Evolutionary conservation across 352 stramenopile genomes (phyloP).

Genomic region (Phytophthora pseudosyringae): DNA sequence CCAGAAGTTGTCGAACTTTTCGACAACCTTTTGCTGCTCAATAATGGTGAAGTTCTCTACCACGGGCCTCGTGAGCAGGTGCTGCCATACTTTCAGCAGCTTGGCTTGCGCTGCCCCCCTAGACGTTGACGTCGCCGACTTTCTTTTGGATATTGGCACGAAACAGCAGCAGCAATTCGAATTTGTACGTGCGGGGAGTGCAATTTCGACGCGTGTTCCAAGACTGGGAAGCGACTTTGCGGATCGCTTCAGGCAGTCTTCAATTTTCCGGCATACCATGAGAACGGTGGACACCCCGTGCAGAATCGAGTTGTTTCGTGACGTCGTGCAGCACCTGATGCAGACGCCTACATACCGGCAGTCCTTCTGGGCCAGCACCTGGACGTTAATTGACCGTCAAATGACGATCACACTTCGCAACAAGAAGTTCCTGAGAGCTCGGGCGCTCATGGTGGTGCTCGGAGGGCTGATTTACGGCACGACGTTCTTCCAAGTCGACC

Average conservation of each 20-base stretch:
- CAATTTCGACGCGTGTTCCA: background rate
- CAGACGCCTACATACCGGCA: constrained; percentile 2
- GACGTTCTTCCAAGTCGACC: constrained; percentile 3
- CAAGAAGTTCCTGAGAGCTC: constrained; percentile 1
- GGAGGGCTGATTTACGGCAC: constrained; percentile 9
- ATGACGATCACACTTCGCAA: constrained; percentile 4
- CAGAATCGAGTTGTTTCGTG: background rate
- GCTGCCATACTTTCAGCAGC: constrained; percentile 34
- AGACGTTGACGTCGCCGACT: constrained; percentile 36
- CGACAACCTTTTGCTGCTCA: constrained; percentile 45
- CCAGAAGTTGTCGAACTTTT: constrained; percentile 92
- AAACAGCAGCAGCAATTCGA: constrained; percentile 26
- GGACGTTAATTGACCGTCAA: background rate
- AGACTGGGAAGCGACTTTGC: constrained; percentile 2
- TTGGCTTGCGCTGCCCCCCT: constrained; percentile 37
- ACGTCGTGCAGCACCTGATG: constrained; percentile 6
- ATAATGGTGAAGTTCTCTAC: constrained; percentile 85
- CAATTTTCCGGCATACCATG: constrained; percentile 3
- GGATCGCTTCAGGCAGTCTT: background rate
- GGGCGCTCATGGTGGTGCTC: constrained; percentile 3
- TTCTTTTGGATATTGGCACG: constrained; percentile 39
- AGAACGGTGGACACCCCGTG: background rate
- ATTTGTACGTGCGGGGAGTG: background rate
- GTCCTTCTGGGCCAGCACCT: background rate
- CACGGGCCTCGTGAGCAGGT: constrained; percentile 22